phyloP scores from a whole-genome alignment of 805 yeast genomes.

The Myxozyma sirexii region DNA sequence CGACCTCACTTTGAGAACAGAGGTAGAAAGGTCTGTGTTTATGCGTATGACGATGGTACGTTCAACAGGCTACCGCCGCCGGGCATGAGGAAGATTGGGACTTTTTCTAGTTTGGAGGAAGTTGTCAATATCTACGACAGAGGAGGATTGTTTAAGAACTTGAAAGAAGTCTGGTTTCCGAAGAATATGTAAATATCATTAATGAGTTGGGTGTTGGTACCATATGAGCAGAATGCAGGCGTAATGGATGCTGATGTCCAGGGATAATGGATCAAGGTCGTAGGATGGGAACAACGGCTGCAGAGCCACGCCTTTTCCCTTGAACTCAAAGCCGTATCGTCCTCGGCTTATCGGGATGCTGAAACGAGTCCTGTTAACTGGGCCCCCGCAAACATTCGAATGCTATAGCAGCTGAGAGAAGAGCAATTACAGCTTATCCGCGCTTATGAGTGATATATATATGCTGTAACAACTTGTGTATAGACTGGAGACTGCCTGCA shows the following conservation, averaged over 20 bases:
- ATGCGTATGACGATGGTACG: slow-evolving; percentile 26
- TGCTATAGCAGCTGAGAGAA: no score
- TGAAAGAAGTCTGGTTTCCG: slow-evolving; percentile 38
- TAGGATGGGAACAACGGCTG: no score
- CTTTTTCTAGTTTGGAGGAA: slow-evolving; percentile 38
- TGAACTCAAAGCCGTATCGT: background rate
- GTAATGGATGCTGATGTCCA: no score
- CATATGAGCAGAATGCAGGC: no score
- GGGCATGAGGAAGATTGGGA: slow-evolving; percentile 31
- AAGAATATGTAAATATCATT: slow-evolving; percentile 12
- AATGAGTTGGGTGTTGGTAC: no score
- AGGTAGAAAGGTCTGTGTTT: slow-evolving; percentile 25
- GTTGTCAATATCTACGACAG: slow-evolving; percentile 47
- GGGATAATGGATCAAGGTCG: no score
- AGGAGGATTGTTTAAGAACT: slow-evolving; percentile 41
- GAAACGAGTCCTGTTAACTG: background rate
- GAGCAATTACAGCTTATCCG: no score
- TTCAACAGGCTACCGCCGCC: slow-evolving; percentile 38
- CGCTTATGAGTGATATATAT: no score
- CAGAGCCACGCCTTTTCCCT: no score
- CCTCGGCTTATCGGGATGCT: background rate
- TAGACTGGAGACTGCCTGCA: no score
- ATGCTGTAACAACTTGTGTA: no score
- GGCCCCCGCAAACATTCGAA: no score
- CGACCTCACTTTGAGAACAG: slow-evolving; percentile 7